Conservation (phyloP, 345 rosid species). For the sweet orange (Citrus sinensis) region DVS_A1.0 CM039165.1:4538001-4538500, state of each 20-base stretch:
- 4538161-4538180: conserved; percentile 17
- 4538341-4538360: conserved; percentile 53
- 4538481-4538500: conserved; percentile 36
- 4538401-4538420: conserved; percentile 29
- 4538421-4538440: conserved; percentile 82
- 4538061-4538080: conserved; percentile 17
- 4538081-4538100: background rate
- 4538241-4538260: conserved; percentile 42
- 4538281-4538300: conserved; percentile 23
- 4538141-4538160: conserved; percentile 32
- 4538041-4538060: conserved; percentile 18
- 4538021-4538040: conserved; percentile 17
- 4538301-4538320: conserved; percentile 30
- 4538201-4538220: conserved; percentile 36
- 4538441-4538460: conserved; percentile 54
- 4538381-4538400: conserved; percentile 27
- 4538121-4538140: conserved; percentile 32
- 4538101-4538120: conserved; percentile 18
- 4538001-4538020: conserved; percentile 15
- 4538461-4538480: conserved; percentile 32
- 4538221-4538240: conserved; percentile 72
- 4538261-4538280: conserved; percentile 16
- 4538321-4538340: conserved; percentile 65
- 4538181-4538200: conserved; percentile 12
- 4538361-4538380: conserved; percentile 29